Evolutionary conservation across 1,284 basidiomycete genomes (phyloP), one percentile per base, ranked within the genome.

Genomic region (Heterobasidion irregulare): DNA sequence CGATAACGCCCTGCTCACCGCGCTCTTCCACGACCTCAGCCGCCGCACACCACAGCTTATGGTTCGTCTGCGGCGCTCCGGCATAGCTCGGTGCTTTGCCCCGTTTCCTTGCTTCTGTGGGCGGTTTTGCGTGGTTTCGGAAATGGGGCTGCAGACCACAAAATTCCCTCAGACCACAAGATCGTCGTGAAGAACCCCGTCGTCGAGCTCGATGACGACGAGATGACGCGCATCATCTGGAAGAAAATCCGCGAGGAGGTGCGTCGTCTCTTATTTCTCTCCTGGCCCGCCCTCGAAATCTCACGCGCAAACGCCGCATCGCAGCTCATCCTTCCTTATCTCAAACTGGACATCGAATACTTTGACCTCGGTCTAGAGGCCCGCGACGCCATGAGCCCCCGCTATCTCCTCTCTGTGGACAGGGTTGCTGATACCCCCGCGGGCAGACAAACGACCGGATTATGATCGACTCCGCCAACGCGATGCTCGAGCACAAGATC

Each of bases 381-480:
- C n/a, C n/a, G n/a, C n/a, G 98, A 98, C 71, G 78, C 87, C 64
- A 90, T 92, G 63, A 55, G 83, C n/a, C 36, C 41, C 33, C 15
- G 34, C 59, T 6, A 32, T 52, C 32, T 47, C 36, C 8, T 16
- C 41, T n/a, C n/a, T 10, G 34, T 50, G 13, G 52, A 53, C 51
- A 50, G 45, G 46, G 53, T 48, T 32, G 33, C 45, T 13, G 43
- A 6, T 19, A 2, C 13, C 12, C 43, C 56, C 52, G 53, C 45
- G 19, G 44, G 2, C 61, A 94, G 89, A 99, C 97, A 44, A 84
- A 95, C 66, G 97, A 99, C 75, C 75, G 90, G 72, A 87, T 99
- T 53, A 99, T 96, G 15, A 70, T 94, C 60, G 94, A 98, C 13
- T 90, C 94, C 35, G 95, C 97, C 13, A 84, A 98, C 66, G 94